Evolutionary conservation across 139 green algal species (phyloP), one percentile per base, ranked within the genome.

Genomic region (Volvox africanus): DNA sequence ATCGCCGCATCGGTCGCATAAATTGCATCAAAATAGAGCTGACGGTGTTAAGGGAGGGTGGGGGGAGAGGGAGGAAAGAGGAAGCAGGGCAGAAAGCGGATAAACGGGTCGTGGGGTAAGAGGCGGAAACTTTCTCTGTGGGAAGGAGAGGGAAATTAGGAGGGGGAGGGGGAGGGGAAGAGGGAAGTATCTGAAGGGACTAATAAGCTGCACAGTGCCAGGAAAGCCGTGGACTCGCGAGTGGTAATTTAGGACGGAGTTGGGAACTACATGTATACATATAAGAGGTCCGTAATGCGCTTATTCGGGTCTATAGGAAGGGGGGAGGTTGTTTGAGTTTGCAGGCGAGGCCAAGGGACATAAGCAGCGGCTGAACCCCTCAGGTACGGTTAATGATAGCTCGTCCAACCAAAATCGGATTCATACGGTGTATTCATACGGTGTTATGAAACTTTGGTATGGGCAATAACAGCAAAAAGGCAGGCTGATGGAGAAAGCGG

Each of bases 21-120:
- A 26, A 88, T 80, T 12, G 67, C 83, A 17, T 80, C 83, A 16
- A 68, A 80, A 26, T 80, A 88, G 33, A 22, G 22, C 83, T 88
- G 67, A 1, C 17, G 62, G 62, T 17, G 18, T 81, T 13, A 26
- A 78, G 20, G 69, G 32, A 32, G 24, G 69, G 14, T 12, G 24
- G 24, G 69, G 19, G 19, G 19, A 69, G 62, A 19, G 62, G 62
- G 17, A 19, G 19, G 62, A 69, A 19, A 19, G 62, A 69, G 17
- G 62, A 19, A 69, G 62, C 17, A 19, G 17, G 62, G 62, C 62
- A 69, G 17, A 19, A 69, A 69, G 62, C 17, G 17, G 62, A 69
- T 69, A 69, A 69, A 19, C 62, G 62, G 62, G 62, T 26, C 62
- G 62, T 69, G 62, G 62, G 62, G 17, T 69, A 26, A 19, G 19